Conservation (phyloP, 148 eudicot species). For the Diospyros lotus region DNA sequence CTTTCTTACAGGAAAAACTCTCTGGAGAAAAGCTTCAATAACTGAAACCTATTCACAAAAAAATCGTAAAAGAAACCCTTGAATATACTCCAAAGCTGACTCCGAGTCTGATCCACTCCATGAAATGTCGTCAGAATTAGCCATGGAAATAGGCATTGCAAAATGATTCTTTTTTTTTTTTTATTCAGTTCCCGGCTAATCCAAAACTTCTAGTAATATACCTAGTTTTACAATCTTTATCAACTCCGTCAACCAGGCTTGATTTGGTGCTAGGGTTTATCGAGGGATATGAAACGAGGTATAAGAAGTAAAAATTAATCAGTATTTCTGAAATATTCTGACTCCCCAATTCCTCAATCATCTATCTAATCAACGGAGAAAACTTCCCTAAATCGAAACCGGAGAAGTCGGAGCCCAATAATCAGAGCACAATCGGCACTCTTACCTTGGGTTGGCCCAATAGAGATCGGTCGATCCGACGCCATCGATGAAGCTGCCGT, state of each 20-base stretch:
- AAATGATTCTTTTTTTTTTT: background rate
- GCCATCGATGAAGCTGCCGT: slow-evolving; percentile 41
- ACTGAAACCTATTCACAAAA: background rate
- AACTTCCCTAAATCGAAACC: background rate
- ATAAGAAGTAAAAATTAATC: background rate
- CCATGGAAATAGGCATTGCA: background rate
- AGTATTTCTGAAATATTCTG: background rate
- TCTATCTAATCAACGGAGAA: background rate
- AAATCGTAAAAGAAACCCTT: background rate
- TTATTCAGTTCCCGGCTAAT: background rate
- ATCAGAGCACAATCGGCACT: background rate
- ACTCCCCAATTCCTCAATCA: background rate
- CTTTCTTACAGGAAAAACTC: too few species aligned
- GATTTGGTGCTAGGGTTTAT: background rate
- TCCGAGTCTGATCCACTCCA: too few species aligned
- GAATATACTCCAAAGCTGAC: background rate
- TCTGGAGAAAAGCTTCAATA: too few species aligned
- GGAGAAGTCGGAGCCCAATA: too few species aligned
- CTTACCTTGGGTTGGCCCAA: slow-evolving; percentile 45
- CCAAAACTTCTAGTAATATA: background rate
- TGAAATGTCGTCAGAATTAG: background rate
- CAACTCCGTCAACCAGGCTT: background rate
- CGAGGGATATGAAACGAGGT: background rate
- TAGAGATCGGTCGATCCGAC: slow-evolving; percentile 43
- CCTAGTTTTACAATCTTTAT: background rate